These are phyloP conservation scores for Amauroascus verrucosus DNA, from an alignment of 2,329 filamentous ascomycete genomes.

Conservation along the genomic window DNA sequence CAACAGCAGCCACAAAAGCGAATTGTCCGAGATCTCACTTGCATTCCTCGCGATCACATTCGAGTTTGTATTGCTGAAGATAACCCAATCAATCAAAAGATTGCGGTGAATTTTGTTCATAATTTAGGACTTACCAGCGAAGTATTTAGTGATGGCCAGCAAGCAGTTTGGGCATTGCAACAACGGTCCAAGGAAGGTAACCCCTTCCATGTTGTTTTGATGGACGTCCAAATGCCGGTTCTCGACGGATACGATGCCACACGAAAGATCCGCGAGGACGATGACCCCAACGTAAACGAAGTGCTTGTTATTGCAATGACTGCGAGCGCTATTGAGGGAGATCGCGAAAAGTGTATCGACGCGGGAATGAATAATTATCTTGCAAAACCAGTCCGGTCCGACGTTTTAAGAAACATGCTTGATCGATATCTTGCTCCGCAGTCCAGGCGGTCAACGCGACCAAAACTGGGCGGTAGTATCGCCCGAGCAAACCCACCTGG, in stretches of 20 bases:
- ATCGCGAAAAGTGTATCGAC: conserved; percentile 88
- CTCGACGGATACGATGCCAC: conserved; percentile 90
- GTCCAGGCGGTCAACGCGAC: conserved; percentile 18
- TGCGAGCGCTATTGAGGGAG: conserved; percentile 84
- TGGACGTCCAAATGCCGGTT: conserved; percentile 95
- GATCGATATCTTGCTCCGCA: conserved; percentile 53
- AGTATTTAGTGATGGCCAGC: conserved; percentile 80
- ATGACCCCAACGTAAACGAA: conserved; percentile 63
- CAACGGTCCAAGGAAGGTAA: conserved; percentile 57
- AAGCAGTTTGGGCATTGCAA: conserved; percentile 77
- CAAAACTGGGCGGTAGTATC: conserved; percentile 9
- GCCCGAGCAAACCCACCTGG: not conserved
- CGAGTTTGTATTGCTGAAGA: conserved; percentile 91
- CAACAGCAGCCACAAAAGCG: conserved; percentile 33
- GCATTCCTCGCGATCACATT: conserved; percentile 64
- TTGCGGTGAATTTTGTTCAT: conserved; percentile 81
- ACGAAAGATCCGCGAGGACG: conserved; percentile 65
- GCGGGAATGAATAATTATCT: conserved; percentile 97
- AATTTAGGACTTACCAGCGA: conserved; percentile 78
- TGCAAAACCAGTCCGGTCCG: conserved; percentile 85
- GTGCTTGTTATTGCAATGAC: conserved; percentile 97
- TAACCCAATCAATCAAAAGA: conserved; percentile 88
- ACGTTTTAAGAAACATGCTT: conserved; percentile 75
- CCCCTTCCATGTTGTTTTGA: conserved; percentile 82
- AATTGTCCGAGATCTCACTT: conserved; percentile 56